Evolutionary conservation across 2,329 filamentous ascomycete species (phyloP), one percentile per base, ranked within the genome.

Genomic region (Colletotrichum paranaense): DNA sequence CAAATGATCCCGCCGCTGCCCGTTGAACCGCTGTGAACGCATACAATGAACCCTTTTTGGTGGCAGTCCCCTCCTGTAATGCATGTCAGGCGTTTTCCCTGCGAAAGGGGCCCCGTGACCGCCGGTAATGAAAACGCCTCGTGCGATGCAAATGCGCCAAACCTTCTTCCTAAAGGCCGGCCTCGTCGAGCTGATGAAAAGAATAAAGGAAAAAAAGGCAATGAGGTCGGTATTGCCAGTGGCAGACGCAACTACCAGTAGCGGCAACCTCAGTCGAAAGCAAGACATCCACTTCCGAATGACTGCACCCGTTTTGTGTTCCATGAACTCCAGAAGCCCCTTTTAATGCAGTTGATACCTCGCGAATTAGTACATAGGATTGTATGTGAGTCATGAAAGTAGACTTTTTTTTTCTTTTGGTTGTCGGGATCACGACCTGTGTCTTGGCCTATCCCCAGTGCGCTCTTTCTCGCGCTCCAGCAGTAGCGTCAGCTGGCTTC

Each of bases 401-500:
- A 56, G 42, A n/a, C 42, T 49, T 24, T 35, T 42, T 14, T 46
- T 11, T 24, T 35, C 24, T 62, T 26, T 55, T 14, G n/a, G 55
- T 19, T 12, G 3, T 67, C 28, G 24, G 42, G 57, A 24, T 63
- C 52, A 74, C 22, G 68, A 55, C 57, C 63, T 67, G 8, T 52
- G 62, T 63, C 68, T 72, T 46, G 68, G 58, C 35, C 63, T 62
- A 30, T 74, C 72, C 26, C 72, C 72, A 35, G 72, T n/a, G 11
- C 68, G 62, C 59, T 66, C 81, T 76, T 86, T 88, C 74, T 89
- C 88, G 46, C 87, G 86, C 76, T 90, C 88, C 24, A 92, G 82
- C 1, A 92, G 82, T 4, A 92, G 81, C 11, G 87, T 88, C 32
- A 92, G 82, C 78, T 92, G 89, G 76, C 89, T 91, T 79, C 87